These are phyloP conservation scores for Sorghum bicolor DNA, from an alignment of 176 grass and related monocot species.

Conservation along the genomic window DNA sequence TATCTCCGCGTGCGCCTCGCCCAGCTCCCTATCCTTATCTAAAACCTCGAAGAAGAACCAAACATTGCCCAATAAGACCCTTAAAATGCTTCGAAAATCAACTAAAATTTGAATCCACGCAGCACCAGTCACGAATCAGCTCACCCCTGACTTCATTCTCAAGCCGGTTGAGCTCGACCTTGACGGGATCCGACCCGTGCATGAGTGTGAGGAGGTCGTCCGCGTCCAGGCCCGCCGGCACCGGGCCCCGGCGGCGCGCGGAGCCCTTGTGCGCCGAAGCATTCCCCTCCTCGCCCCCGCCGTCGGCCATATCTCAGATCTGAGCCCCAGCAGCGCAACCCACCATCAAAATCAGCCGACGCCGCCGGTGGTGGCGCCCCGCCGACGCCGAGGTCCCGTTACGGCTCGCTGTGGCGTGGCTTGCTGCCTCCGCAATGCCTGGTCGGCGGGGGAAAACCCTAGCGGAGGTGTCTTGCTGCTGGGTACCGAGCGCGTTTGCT, in stretches of 20 bases:
- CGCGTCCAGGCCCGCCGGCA: constrained; percentile 57
- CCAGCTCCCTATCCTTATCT: constrained; percentile 96
- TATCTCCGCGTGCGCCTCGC: constrained; percentile 84
- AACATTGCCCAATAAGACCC: constrained; percentile 10
- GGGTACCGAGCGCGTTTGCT: constrained; percentile 19
- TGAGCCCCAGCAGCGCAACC: constrained; percentile 25
- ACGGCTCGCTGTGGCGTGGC: not conserved
- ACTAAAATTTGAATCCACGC: not conserved
- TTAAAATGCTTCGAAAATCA: not conserved
- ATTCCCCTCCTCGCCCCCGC: constrained; percentile 49
- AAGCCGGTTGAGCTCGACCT: constrained; percentile 90
- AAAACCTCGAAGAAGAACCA: not conserved
- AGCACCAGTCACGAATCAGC: constrained; percentile 27
- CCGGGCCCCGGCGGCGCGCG: constrained; percentile 45
- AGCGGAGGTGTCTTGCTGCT: not conserved
- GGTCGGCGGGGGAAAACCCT: constrained; percentile 30
- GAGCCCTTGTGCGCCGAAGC: constrained; percentile 48
- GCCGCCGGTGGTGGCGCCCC: not conserved
- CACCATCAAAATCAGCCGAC: constrained; percentile 33
- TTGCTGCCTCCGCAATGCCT: constrained; percentile 31
- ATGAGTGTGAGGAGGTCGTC: constrained; percentile 87
- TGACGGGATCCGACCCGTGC: constrained; percentile 98
- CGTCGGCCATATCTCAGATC: constrained; percentile 99
- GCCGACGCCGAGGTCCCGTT: not conserved
- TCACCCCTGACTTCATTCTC: constrained; percentile 98